Percentiles rank a stretch among this genome's conserved stretches.
These are phyloP conservation scores for Aureobasidium sp. DNA, from an alignment of 2,329 filamentous ascomycete genomes.

Conservation along the genomic window DNA sequence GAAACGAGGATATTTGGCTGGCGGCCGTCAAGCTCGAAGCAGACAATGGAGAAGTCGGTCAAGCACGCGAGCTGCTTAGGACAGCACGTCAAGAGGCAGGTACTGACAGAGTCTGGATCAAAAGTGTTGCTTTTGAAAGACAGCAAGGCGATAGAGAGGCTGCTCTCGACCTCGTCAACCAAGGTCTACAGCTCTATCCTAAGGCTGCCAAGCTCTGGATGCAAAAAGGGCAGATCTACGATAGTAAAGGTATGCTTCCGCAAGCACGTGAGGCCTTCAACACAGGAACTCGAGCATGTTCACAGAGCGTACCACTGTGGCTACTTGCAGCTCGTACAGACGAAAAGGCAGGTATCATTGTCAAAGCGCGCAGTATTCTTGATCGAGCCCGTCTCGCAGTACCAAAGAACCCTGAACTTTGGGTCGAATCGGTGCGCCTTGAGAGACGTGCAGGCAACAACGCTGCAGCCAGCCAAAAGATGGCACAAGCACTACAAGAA, in stretches of 20 bases:
- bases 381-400: conserved; percentile 84
- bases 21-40: conserved; percentile 94
- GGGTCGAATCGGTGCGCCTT: conserved; percentile 89
- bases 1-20: conserved; percentile 97
- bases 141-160: conserved; percentile 71
- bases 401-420: conserved; percentile 75
- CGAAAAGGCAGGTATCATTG: conserved; percentile 71
- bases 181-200: conserved; percentile 81
- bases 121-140: conserved; percentile 87
- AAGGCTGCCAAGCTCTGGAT: conserved; percentile 87
- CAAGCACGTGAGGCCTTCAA: conserved; percentile 87
- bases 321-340: conserved; percentile 82
- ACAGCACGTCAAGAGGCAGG: conserved; percentile 82
- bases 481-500: conserved; percentile 89
- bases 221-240: conserved; percentile 98
- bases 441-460: conserved; percentile 81
- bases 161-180: conserved; percentile 78
- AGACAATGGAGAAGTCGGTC: conserved; percentile 73
- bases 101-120: conserved; percentile 95
- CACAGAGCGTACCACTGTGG: conserved; percentile 80
- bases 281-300: conserved; percentile 78
- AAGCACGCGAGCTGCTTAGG: conserved; percentile 73
- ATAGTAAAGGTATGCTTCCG: conserved; percentile 67
- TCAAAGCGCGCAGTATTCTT: conserved; percentile 90
- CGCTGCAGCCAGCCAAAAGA: conserved; percentile 77